Base-by-base conservation (phyloP, 2,329 filamentous ascomycete genomes). In the Aspergillus aculeatinus region DNA sequence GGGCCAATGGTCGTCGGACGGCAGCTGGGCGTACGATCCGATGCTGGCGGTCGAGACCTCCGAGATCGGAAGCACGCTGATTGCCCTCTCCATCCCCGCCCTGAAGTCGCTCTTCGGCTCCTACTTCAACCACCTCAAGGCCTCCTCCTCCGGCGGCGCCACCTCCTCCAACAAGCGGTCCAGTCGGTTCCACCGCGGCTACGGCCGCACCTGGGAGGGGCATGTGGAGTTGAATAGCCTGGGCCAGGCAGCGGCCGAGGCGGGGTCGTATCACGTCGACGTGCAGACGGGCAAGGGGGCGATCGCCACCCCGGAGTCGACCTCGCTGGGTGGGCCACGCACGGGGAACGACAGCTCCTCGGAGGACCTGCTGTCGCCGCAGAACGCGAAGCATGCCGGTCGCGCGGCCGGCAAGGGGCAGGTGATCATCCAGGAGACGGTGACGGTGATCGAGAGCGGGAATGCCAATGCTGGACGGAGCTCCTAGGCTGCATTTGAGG, bases 11-110 rank as follows among this genome's bases (percentile, higher is more conserved):
- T 71, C 79, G 29, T 58, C 71, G 2, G 82, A 83, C 64, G 71
- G 73, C 69, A 82, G 80, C 16, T 84, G 82, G 82, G 73, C 74
- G 25, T 84, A 84, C 65, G 78, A 82, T 55, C 79, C 81, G 0
- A 77, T 83, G 72, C 69, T 84, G 4, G 79, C 72, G 3, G 76
- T 83, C 4, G 81, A 84, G 67, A 79, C 79, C 2, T 77, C 81
- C 1, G 82, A 84, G 47, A 80, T 84, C 21, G 81, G 80, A 4
- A 75, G 77, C 1, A 84, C 82, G 0, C 66, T 84, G 25, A 78
- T 83, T 44, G 80, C 82, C 1, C 74, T 84, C 1, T 84, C 82
- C 0, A 73, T 83, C 0, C 82, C 82, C 0, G 81, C 80, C 3
- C 69, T 82, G 51, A 83, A 83, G 57, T 81, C 81, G 0, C 66